These are phyloP conservation scores for Metarhizium robertsii DNA, from an alignment of 2,329 filamentous ascomycete species.

Conservation along the genomic window DNA sequence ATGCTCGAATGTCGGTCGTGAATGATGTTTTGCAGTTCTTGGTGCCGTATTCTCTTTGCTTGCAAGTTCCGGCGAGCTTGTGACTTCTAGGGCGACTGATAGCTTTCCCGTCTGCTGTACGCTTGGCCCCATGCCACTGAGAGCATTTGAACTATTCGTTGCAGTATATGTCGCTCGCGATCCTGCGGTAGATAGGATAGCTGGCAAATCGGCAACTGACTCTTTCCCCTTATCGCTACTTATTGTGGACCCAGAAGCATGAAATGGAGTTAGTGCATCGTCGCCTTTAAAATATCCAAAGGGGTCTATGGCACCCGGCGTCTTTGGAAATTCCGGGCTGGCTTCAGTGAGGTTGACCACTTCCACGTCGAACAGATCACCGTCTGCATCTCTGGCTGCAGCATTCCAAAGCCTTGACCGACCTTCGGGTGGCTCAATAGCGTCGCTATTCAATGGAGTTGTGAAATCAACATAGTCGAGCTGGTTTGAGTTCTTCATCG, in stretches of 20 bases:
- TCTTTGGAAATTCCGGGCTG: constrained; percentile 21
- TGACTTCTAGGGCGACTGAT: not conserved
- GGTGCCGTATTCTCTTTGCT: not conserved
- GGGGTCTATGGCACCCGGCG: constrained; percentile 21
- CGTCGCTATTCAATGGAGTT: constrained; percentile 29
- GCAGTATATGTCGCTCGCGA: not conserved
- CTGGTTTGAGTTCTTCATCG: constrained; percentile 49
- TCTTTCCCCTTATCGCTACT: constrained; percentile 6
- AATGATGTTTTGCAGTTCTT: not conserved
- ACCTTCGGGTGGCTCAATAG: constrained; percentile 20
- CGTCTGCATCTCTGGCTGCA: constrained; percentile 56
- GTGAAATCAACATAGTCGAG: constrained; percentile 29
- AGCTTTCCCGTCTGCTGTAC: not conserved
- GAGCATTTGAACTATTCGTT: not conserved
- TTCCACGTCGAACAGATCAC: constrained; percentile 54
- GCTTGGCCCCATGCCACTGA: constrained; percentile 2
- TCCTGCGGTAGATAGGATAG: constrained; percentile 10
- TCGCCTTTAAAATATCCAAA: constrained; percentile 27
- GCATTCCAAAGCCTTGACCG: constrained; percentile 56
- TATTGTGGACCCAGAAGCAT: not conserved
- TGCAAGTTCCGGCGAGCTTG: not conserved
- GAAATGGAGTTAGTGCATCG: not conserved
- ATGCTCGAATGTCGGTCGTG: constrained; percentile 47
- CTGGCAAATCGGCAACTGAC: constrained; percentile 15
- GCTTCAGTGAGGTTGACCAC: constrained; percentile 47